A percentile compares a stretch with the other conserved stretches of the same genome.
phyloP scores from a whole-genome alignment of 768 basidiomycete species.

The Lactarius indigo region DNA sequence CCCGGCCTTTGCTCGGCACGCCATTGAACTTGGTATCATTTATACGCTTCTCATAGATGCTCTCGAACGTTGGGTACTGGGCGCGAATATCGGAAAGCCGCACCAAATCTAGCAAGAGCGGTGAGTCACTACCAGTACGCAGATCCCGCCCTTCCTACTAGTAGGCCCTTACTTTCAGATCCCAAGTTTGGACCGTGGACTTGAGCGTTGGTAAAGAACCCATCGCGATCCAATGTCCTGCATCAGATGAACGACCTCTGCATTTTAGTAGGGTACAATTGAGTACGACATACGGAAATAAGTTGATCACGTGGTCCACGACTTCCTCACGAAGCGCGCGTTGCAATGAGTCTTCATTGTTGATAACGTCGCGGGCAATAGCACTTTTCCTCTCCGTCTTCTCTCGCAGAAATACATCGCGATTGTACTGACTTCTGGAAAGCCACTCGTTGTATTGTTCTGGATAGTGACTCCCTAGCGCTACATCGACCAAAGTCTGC shows the following conservation, averaged over 20 bases:
- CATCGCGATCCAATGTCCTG: background rate
- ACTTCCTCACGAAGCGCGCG: background rate
- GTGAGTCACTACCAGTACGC: too few species aligned
- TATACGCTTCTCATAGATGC: too few species aligned
- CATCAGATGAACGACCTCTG: background rate
- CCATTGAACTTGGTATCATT: background rate
- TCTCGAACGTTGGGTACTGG: background rate
- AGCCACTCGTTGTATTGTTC: background rate
- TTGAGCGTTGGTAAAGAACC: too few species aligned
- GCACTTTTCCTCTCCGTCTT: background rate
- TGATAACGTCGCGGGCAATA: background rate
- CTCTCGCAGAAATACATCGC: background rate
- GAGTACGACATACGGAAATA: constrained; percentile 6
- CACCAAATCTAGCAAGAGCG: background rate
- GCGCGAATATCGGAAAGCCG: background rate
- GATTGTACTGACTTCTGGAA: background rate
- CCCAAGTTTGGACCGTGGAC: too few species aligned
- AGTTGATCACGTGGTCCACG: background rate
- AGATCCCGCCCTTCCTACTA: too few species aligned
- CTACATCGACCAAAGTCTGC: background rate
- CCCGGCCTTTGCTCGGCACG: background rate
- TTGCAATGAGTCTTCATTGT: background rate
- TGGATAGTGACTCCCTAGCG: background rate
- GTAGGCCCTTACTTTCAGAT: too few species aligned
- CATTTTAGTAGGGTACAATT: background rate